Base-by-base conservation (phyloP, 2,329 filamentous ascomycete genomes). In the Leptographium radiaticola region DNA sequence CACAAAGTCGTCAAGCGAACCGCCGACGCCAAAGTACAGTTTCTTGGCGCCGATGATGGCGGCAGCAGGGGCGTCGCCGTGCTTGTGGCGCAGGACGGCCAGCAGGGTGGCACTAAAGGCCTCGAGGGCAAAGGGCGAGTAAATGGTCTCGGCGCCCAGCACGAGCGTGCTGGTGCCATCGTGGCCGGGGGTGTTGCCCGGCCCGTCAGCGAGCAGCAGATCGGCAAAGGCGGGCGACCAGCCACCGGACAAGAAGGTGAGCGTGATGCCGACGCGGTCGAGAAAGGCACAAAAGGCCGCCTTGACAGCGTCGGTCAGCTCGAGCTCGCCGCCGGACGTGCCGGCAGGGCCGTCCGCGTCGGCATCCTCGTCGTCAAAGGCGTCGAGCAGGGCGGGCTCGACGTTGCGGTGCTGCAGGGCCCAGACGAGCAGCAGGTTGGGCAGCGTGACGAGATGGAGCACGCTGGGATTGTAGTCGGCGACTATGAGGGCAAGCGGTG, bases 1-100 rank as follows among this genome's bases (percentile, higher is more conserved):
- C 49, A 83, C 70, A 60, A 93, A 88, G 59, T 87, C 86, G 64
- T 89, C 84, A 25, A 93, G 75, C 20, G 86, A 89, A 0, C 87
- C 87, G 0, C 87, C 87, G 6, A 93, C 87, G 3, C 87, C 87
- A 67, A 93, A 93, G 67, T 93, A 93, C 12, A 90, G 75, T 59
- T 80, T 79, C 70, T 93, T 93, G 1, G 87, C 87, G 3, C 79
- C 87, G 6, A 91, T 76, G 20, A 89, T 70, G 1, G 84, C 81
- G 49, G 81, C 79, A 51, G 71, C 69, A 51, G 73, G 71, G 4
- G 64, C 63, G 2, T 60, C 60, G 53, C 66, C 62, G 47, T 66
- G 62, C 50, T 81, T 73, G 50, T 68, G 67, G 20, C 72, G 64
- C 46, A 89, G 68, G 16, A 87, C 69, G 5, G 69, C 69, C 44